Conservation (phyloP, 805 yeast genomes). For the Wickerhamomyces strasburgensis region DNA sequence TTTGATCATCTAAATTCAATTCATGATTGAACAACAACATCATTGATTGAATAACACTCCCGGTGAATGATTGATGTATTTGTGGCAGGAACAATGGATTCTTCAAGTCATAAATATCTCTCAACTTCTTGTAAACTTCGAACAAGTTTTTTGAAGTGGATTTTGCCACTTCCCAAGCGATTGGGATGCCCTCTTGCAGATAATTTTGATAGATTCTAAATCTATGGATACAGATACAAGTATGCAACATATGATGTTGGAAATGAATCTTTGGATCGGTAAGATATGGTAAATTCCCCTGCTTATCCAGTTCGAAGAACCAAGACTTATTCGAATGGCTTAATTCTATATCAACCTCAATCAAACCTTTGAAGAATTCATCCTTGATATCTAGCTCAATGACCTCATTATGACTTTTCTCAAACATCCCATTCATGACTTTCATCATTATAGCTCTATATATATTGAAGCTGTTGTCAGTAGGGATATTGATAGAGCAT, state of each 20-base stretch:
- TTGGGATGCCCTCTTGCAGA: conserved; percentile 23
- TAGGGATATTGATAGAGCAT: conserved; percentile 19
- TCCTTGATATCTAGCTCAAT: conserved; percentile 17
- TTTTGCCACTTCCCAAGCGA: conserved; percentile 27
- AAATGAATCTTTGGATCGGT: conserved; percentile 24
- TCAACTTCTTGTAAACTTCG: conserved; percentile 25
- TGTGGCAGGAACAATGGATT: conserved; percentile 27
- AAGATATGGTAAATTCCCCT: conserved; percentile 21
- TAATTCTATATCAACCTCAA: conserved; percentile 25
- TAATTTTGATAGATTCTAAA: conserved; percentile 27
- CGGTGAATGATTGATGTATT: conserved; percentile 30
- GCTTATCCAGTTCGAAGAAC: conserved; percentile 24
- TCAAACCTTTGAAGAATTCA: conserved; percentile 20
- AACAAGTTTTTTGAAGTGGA: conserved; percentile 24
- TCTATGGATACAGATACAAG: conserved; percentile 29
- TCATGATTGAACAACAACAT: conserved; percentile 22
- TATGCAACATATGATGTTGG: conserved; percentile 28
- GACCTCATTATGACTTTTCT: conserved; percentile 21
- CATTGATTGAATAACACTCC: conserved; percentile 30
- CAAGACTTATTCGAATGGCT: conserved; percentile 21
- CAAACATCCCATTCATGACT: conserved; percentile 24
- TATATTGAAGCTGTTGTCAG: conserved; percentile 26
- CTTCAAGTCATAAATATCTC: conserved; percentile 19
- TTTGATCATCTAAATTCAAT: conserved; percentile 17
- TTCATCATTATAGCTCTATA: conserved; percentile 25